Percentiles rank a stretch among this genome's conserved stretches.
Evolutionary conservation across 208 protist genomes (phyloP).

Genomic region (Crithidia acanthocephali): DNA sequence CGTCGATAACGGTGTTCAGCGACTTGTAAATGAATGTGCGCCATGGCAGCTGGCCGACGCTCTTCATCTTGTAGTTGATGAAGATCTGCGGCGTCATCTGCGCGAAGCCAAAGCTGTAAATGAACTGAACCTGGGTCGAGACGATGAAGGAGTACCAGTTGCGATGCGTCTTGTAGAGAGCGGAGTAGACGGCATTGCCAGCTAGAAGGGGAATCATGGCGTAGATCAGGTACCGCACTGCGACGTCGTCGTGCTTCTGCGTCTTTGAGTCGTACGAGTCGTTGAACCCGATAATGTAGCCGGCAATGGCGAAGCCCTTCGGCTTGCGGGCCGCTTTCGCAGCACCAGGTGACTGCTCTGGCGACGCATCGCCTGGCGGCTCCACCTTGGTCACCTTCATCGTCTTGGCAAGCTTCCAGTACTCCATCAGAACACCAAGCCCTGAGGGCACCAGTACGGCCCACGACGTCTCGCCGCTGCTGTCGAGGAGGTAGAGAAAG

Average conservation of each 20-base stretch:
- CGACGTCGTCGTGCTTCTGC: constrained; percentile 90
- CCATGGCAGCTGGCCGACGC: constrained; percentile 98
- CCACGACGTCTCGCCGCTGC: constrained; percentile 94
- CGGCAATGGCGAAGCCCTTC: constrained; percentile 13
- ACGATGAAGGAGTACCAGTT: constrained; percentile 95
- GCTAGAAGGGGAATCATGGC: constrained; percentile 92
- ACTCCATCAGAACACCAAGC: constrained; percentile 93
- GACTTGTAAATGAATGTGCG: constrained; percentile 98
- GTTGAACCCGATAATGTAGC: constrained; percentile 61
- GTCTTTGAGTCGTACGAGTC: constrained; percentile 82
- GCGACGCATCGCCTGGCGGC: neutral
- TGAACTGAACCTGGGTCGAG: constrained; percentile 86
- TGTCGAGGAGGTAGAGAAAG: constrained; percentile 98
- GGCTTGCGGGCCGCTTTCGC: neutral
- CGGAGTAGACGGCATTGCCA: constrained; percentile 95
- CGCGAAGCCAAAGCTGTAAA: constrained; percentile 97
- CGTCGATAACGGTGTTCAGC: constrained; percentile 99
- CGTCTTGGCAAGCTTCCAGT: constrained; percentile 97
- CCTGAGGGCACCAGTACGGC: constrained; percentile 92
- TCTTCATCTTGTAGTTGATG: constrained; percentile 99
- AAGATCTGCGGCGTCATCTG: constrained; percentile 99
- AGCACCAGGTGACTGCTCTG: neutral
- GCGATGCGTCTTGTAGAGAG: constrained; percentile 95
- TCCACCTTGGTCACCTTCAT: constrained; percentile 34
- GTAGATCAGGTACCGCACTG: constrained; percentile 95